phyloP scores from a whole-genome alignment of 2,329 filamentous ascomycete species.

The Phaeomoniella chlamydospora region DNA sequence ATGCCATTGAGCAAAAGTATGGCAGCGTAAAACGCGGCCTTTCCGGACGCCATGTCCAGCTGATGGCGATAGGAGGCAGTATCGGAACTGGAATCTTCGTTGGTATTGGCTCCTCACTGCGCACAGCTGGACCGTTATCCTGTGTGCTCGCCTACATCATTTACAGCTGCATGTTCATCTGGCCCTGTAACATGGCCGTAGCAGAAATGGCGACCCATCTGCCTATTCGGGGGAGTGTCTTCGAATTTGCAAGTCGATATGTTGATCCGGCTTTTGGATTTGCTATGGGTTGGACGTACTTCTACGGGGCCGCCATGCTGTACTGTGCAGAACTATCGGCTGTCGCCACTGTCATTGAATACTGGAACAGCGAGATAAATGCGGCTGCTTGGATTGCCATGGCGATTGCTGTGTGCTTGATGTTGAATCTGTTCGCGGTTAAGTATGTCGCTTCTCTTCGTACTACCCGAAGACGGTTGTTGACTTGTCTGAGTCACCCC shows the following conservation, averaged over 20 bases:
- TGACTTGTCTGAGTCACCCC: no score
- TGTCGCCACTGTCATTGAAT: no score
- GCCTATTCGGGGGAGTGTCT: slow-evolving; percentile 30
- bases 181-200: slow-evolving; percentile 21
- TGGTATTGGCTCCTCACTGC: slow-evolving; percentile 18
- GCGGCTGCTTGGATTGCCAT: no score
- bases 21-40: slow-evolving; percentile 20
- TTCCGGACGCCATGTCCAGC: slow-evolving; percentile 23
- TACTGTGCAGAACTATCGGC: no score
- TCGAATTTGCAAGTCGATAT: slow-evolving; percentile 28
- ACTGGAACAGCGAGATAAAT: no score
- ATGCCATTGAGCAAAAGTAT: no score
- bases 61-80: slow-evolving; percentile 24
- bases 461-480: slow-evolving; percentile 37
- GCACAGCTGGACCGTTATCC: slow-evolving; percentile 17
- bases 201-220: slow-evolving; percentile 30
- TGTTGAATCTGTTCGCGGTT: slow-evolving; percentile 56
- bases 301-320: no score
- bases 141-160: slow-evolving; percentile 21
- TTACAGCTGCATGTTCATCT: slow-evolving; percentile 16
- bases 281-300: no score
- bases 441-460: slow-evolving; percentile 22
- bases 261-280: slow-evolving; percentile 28
- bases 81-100: slow-evolving; percentile 22
- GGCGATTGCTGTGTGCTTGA: no score